Evolutionary conservation across 441 rosid species (phyloP).

Genomic region (Flueggea neowawraea): DNA sequence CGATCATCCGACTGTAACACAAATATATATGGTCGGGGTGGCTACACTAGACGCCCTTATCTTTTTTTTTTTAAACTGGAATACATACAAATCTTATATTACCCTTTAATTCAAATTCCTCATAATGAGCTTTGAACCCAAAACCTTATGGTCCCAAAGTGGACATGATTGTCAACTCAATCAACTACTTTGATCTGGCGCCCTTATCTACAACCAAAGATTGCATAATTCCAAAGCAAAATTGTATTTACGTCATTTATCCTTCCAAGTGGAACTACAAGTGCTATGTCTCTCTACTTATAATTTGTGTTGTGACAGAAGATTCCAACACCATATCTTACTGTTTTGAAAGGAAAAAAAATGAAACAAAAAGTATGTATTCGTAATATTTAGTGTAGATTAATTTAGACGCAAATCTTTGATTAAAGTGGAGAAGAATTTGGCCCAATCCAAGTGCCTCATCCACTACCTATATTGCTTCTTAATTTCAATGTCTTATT

Average conservation of each 20-base stretch:
- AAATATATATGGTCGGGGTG: too few species aligned
- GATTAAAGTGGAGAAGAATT: constrained; percentile 14
- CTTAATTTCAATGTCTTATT: not conserved
- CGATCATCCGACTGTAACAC: too few species aligned
- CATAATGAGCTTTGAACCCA: too few species aligned
- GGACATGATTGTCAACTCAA: too few species aligned
- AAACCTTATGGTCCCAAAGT: too few species aligned
- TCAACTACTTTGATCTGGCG: too few species aligned
- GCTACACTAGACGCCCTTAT: too few species aligned
- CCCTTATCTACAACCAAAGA: too few species aligned
- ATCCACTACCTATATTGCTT: constrained; percentile 21
- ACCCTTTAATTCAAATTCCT: too few species aligned
- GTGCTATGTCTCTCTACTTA: constrained; percentile 4
- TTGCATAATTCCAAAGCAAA: too few species aligned
- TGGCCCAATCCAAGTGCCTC: constrained; percentile 25
- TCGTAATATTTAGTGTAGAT: not conserved
- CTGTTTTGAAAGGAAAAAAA: not conserved
- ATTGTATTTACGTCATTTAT: constrained; percentile 1
- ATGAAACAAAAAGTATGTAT: not conserved
- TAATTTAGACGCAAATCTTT: constrained; percentile 13
- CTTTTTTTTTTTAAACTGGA: too few species aligned
- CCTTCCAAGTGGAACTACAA: constrained; percentile 18
- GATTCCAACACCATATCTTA: constrained; percentile 28
- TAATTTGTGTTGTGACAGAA: constrained; percentile 21
- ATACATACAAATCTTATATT: too few species aligned